Evolutionary conservation across 202 grass and related monocot genomes (phyloP).

Genomic region (Saccharum hybrid): DNA sequence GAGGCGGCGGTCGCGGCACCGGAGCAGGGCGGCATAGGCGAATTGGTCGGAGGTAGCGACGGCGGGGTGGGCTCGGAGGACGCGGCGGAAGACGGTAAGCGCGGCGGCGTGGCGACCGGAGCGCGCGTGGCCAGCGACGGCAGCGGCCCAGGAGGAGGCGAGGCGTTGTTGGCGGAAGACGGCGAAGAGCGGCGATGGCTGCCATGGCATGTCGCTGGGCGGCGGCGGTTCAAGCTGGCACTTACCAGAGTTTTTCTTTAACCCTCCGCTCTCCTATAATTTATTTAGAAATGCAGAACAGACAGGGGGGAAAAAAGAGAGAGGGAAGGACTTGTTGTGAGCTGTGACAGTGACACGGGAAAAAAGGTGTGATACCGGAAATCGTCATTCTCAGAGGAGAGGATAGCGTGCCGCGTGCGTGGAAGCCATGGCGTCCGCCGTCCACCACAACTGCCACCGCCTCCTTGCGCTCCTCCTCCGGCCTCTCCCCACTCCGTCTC

Average conservation of each 20-base stretch:
- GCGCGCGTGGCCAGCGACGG: slow-evolving; percentile 50
- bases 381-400: neutral
- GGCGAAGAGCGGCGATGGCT: neutral
- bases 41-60: slow-evolving; percentile 54
- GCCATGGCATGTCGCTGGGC: slow-evolving; percentile 1
- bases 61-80: slow-evolving; percentile 43
- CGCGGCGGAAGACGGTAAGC: slow-evolving; percentile 53
- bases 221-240: neutral
- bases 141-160: slow-evolving; percentile 55
- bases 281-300: too few species aligned
- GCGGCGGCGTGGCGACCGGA: slow-evolving; percentile 48
- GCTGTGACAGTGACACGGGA: too few species aligned
- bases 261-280: too few species aligned
- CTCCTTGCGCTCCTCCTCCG: slow-evolving; percentile 12
- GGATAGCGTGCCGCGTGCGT: neutral
- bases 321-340: too few species aligned
- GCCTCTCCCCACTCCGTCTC: neutral
- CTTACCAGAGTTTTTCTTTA: too few species aligned
- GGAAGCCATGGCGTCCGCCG: slow-evolving; percentile 46
- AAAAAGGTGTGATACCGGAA: too few species aligned
- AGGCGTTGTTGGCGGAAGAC: slow-evolving; percentile 1
- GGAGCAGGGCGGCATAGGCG: slow-evolving; percentile 65
- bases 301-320: neutral
- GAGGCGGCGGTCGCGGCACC: slow-evolving; percentile 50
- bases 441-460: neutral